phyloP scores from a whole-genome alignment of 495 filamentous ascomycete genomes.

The Hypomontagnella submonticulosa region DNA sequence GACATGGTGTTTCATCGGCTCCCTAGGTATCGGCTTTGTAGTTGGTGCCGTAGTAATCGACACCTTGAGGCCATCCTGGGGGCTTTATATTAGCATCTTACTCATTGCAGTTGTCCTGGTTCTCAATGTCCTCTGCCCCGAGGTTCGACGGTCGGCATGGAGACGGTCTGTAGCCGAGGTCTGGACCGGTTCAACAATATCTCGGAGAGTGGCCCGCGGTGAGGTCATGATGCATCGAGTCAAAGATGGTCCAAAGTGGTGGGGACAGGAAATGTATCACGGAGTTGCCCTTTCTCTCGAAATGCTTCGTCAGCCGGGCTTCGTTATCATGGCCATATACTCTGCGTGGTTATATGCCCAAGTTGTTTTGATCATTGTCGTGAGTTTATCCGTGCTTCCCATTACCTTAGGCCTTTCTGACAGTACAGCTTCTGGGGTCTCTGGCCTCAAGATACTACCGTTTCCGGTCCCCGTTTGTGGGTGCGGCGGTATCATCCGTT shows the following conservation, averaged over 20 bases:
- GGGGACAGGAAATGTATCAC: conserved; percentile 77
- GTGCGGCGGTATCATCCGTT: conserved; percentile 68
- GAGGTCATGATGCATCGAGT: conserved; percentile 80
- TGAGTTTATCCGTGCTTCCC: conserved; percentile 49
- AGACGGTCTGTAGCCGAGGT: conserved; percentile 73
- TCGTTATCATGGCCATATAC: conserved; percentile 75
- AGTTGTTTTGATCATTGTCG: conserved; percentile 72
- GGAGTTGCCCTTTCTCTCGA: conserved; percentile 71
- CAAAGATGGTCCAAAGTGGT: conserved; percentile 74
- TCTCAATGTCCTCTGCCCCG: conserved; percentile 73
- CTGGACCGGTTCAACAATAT: conserved; percentile 62
- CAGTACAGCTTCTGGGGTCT: conserved; percentile 66
- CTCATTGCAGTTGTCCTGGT: conserved; percentile 69
- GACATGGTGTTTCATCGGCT: conserved; percentile 77
- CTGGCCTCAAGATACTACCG: conserved; percentile 71
- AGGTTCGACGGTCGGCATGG: conserved; percentile 71
- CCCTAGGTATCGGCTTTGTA: conserved; percentile 73
- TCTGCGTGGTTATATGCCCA: conserved; percentile 82
- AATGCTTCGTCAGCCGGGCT: conserved; percentile 78
- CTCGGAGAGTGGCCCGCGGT: conserved; percentile 70
- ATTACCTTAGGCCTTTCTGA: conserved; percentile 43
- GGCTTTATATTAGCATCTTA: conserved; percentile 76
- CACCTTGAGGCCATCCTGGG: conserved; percentile 70
- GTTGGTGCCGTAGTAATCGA: conserved; percentile 74
- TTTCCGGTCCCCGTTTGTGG: conserved; percentile 70